A percentile compares a stretch with the other conserved stretches of the same genome.
Conservation (phyloP, 2,329 filamentous ascomycete genomes). For the Sphaerulina vaccinii region DNA sequence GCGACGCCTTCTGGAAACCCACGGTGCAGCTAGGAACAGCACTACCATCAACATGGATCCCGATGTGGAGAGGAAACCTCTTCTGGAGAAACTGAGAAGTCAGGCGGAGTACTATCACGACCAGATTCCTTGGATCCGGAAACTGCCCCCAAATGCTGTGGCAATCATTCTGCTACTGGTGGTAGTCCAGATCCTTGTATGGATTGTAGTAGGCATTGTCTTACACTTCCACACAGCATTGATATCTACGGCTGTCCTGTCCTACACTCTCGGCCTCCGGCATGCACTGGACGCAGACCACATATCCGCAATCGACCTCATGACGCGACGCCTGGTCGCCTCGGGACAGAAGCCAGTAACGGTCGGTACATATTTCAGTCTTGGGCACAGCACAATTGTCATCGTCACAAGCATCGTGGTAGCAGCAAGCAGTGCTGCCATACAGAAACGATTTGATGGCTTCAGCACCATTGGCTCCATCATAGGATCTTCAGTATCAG, state of each 20-base stretch:
- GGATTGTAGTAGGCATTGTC: conserved; percentile 58
- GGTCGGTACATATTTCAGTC: conserved; percentile 90
- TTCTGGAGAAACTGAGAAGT: conserved; percentile 21
- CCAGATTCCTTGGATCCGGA: conserved; percentile 55
- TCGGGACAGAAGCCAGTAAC: conserved; percentile 82
- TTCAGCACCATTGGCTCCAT: conserved; percentile 83
- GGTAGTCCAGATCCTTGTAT: conserved; percentile 56
- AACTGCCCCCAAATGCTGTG: conserved; percentile 57
- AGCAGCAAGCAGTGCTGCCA: conserved; percentile 81
- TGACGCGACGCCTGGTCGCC: conserved; percentile 85
- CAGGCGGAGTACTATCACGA: conserved; percentile 45
- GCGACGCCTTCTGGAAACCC: conserved; percentile 1
- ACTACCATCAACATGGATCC: conserved; percentile 14
- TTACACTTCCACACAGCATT: conserved; percentile 53
- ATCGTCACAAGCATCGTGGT: conserved; percentile 87
- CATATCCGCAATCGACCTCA: conserved; percentile 86
- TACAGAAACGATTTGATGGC: conserved; percentile 75
- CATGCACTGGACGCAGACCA: conserved; percentile 99
- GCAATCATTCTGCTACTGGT: conserved; percentile 57
- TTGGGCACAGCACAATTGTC: conserved; percentile 93
- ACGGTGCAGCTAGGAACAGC: background rate
- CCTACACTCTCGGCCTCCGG: conserved; percentile 84
- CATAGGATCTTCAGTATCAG: conserved; percentile 83
- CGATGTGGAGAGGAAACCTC: conserved; percentile 7
- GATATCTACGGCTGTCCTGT: conserved; percentile 76